These are phyloP conservation scores for Austroboletus eburneus DNA, from an alignment of 768 basidiomycete genomes.

Conservation along the genomic window DNA sequence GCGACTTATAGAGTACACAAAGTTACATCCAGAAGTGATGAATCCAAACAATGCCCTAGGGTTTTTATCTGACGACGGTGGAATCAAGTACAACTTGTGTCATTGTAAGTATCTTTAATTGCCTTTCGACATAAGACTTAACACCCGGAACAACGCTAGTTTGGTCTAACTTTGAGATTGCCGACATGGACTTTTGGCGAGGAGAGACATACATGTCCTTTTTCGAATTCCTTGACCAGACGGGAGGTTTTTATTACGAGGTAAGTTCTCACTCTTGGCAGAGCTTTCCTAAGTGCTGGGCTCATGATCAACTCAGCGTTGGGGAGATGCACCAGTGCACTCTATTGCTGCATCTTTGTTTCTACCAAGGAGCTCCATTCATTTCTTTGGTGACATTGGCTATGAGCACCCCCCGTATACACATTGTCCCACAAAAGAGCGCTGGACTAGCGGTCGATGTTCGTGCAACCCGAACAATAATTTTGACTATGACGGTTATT, in stretches of 20 bases:
- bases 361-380: slow-evolving; percentile 81
- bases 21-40: slow-evolving; percentile 46
- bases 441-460: slow-evolving; percentile 22
- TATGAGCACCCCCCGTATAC: slow-evolving; percentile 28
- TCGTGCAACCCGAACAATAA: slow-evolving; percentile 19
- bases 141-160: slow-evolving; percentile 39
- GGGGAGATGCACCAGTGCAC: slow-evolving; percentile 93
- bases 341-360: slow-evolving; percentile 91
- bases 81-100: slow-evolving; percentile 58
- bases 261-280: slow-evolving; percentile 26
- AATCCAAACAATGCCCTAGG: slow-evolving; percentile 50
- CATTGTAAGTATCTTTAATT: slow-evolving; percentile 43
- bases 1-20: slow-evolving; percentile 22
- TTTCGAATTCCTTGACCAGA: slow-evolving; percentile 76
- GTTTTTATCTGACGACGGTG: slow-evolving; percentile 65
- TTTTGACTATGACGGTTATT: slow-evolving; percentile 29
- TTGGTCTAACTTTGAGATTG: slow-evolving; percentile 96
- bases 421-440: slow-evolving; percentile 23
- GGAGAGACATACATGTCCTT: slow-evolving; percentile 77
- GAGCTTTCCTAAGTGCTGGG: background rate
- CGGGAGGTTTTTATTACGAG: slow-evolving; percentile 91
- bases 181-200: slow-evolving; percentile 79
- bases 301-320: slow-evolving; percentile 46
- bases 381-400: slow-evolving; percentile 92
- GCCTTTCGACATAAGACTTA: background rate